Evolutionary conservation across 805 yeast species (phyloP).

Genomic region (Kockiozyma suomiensis): DNA sequence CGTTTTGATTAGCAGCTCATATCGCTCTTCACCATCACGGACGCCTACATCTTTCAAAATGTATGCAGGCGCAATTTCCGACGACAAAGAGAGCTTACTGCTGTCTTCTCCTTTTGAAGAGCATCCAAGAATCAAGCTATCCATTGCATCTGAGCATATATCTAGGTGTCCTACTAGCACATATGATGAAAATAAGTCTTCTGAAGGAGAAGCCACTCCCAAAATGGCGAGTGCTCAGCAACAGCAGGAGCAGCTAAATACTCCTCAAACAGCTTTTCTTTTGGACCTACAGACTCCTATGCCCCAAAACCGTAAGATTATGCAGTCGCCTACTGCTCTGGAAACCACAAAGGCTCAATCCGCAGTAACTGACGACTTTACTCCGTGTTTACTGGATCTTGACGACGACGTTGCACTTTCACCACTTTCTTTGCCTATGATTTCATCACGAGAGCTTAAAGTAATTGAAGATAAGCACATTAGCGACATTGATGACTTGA

Average conservation of each 20-base stretch:
- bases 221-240: neutral
- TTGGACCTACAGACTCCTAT: conserved; percentile 8
- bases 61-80: neutral
- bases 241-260: neutral
- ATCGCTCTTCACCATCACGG: neutral
- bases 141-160: too few species aligned
- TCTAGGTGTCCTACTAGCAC: too few species aligned
- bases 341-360: neutral
- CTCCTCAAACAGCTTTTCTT: conserved; percentile 8
- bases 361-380: neutral
- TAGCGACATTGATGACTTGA: conserved; percentile 12
- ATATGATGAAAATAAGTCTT: neutral
- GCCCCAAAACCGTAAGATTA: neutral
- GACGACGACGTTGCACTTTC: neutral
- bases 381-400: conserved; percentile 4
- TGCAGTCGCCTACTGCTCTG: neutral
- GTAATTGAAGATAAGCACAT: conserved; percentile 16
- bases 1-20: too few species aligned
- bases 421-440: conserved; percentile 7
- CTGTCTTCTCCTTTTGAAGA: conserved; percentile 31
- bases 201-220: neutral
- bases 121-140: conserved; percentile 5
- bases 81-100: conserved; percentile 20
- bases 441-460: conserved; percentile 4
- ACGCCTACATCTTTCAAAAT: too few species aligned